Conservation (phyloP, 441 rosid genomes). For the Brassica hybrid region DNA sequence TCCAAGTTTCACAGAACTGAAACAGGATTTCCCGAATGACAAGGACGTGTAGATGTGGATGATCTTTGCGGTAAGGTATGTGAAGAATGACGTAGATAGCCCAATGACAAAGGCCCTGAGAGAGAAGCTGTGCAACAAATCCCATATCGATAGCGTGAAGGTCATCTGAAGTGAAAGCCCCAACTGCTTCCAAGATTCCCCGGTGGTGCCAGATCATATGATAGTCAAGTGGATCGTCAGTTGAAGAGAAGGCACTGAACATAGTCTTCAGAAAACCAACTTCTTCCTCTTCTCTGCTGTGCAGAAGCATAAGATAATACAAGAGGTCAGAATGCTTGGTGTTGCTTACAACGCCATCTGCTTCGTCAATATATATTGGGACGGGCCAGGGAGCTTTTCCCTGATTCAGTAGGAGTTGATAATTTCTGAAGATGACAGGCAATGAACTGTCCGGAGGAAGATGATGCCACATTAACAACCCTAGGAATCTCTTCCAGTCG, state of each 20-base stretch:
- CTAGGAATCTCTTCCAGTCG: constrained; percentile 98
- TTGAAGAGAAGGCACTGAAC: constrained; percentile 93
- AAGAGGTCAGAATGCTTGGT: constrained; percentile 75
- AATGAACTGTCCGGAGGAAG: constrained; percentile 75
- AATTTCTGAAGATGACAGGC: constrained; percentile 70
- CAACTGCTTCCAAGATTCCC: constrained; percentile 80
- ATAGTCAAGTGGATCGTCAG: constrained; percentile 94
- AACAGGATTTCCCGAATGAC: constrained; percentile 87
- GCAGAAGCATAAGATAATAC: constrained; percentile 97
- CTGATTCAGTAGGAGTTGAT: constrained; percentile 68
- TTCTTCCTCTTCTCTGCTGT: constrained; percentile 68
- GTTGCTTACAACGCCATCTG: constrained; percentile 49
- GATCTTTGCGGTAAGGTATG: constrained; percentile 72
- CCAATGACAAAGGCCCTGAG: constrained; percentile 88
- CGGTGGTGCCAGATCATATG: constrained; percentile 99
- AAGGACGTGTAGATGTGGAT: constrained; percentile 79
- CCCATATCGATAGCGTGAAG: constrained; percentile 97
- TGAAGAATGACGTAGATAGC: constrained; percentile 95
- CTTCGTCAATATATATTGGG: constrained; percentile 87
- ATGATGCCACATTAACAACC: constrained; percentile 94
- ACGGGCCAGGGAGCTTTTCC: constrained; percentile 84
- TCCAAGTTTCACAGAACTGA: constrained; percentile 93
- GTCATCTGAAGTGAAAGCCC: constrained; percentile 78
- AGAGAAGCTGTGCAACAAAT: constrained; percentile 82
- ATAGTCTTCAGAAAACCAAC: constrained; percentile 70